Evolutionary conservation across 2,329 filamentous ascomycete genomes (phyloP).

Genomic region (Leptographium lundbergii): DNA sequence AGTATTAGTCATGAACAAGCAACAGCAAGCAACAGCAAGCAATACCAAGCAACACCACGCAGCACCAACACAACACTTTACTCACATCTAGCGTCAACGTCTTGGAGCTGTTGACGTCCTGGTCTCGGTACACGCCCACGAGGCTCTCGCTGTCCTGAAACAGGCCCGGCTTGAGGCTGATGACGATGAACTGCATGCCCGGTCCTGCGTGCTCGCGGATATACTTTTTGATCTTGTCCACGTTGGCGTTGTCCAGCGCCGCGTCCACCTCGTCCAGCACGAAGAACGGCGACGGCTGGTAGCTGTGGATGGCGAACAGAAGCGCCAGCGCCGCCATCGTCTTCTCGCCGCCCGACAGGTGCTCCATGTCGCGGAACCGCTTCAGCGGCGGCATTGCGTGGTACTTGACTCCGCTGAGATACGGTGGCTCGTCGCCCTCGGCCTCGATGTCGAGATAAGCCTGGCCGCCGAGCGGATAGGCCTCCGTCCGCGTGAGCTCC

Average conservation of each 20-base stretch:
- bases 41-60: background rate
- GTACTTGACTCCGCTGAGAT: slow-evolving; percentile 92
- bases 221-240: slow-evolving; percentile 91
- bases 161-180: slow-evolving; percentile 76
- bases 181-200: slow-evolving; percentile 98
- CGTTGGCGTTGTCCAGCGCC: slow-evolving; percentile 95
- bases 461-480: slow-evolving; percentile 86
- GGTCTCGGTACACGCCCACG: slow-evolving; percentile 91
- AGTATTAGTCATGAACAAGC: background rate
- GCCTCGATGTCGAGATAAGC: slow-evolving; percentile 84
- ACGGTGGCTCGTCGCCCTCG: slow-evolving; percentile 81
- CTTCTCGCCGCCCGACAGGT: slow-evolving; percentile 93
- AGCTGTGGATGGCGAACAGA: slow-evolving; percentile 91
- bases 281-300: slow-evolving; percentile 92
- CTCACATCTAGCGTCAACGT: slow-evolving; percentile 92
- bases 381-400: slow-evolving; percentile 98
- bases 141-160: slow-evolving; percentile 95
- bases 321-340: slow-evolving; percentile 97
- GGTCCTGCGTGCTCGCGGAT: slow-evolving; percentile 88
- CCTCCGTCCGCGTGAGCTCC: slow-evolving; percentile 77
- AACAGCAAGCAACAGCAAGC: background rate
- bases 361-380: slow-evolving; percentile 98
- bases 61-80: too few species aligned
- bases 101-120: slow-evolving; percentile 83
- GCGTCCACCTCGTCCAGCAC: slow-evolving; percentile 97